Evolutionary conservation across 148 eudicot genomes (phyloP), one percentile per base, ranked within the genome.

Genomic region (Tetragonia tetragonoides): DNA sequence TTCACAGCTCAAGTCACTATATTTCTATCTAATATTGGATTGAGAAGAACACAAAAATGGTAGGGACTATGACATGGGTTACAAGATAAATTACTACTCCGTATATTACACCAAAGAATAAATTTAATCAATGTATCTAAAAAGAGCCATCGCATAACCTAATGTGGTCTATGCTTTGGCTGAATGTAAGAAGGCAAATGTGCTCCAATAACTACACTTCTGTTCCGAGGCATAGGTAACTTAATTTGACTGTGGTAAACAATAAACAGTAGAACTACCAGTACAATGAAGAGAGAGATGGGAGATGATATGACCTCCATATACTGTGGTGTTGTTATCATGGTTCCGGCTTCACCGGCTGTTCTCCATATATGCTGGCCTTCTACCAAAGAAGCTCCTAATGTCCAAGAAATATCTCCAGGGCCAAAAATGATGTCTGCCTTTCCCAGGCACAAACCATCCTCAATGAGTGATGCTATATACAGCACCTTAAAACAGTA

Each of bases 301-400:
- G 81, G 78, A n/a, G 81, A 82, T 41, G 78, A 81, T 59, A 81
- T 5, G 46, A 81, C 61, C 44, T 77, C 73, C 68, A 73, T 57
- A 60, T 77, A 66, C 18, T 56, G 63, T n/a, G 77, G 73, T 44
- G 61, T 57, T 57, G 77, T 73, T 67, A 73, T 44, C 54, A 69
- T 15, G 42, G 37, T 78, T 34, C n/a, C 42, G 2, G 75, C 11
- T 14, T 59, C 74, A 73, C 20, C 42, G 42, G 41, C 7, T 8
- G 74, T 66, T 56, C 59, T 56, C 80, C 80, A 76, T 16, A 54
- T n/a, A 76, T 59, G 74, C 10, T 73, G 66, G 46, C 72, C 92
- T 79, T 87, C 89, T 5, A 92, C 83, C 44, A 92, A 82, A 66
- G 94, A 88, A 60, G 94, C 92, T 69, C 97, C 97, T 85, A 92